Evolutionary conservation across 208 protist species (phyloP), one percentile per base, ranked within the genome.

Genomic region (Acanthamoeba sp.): DNA sequence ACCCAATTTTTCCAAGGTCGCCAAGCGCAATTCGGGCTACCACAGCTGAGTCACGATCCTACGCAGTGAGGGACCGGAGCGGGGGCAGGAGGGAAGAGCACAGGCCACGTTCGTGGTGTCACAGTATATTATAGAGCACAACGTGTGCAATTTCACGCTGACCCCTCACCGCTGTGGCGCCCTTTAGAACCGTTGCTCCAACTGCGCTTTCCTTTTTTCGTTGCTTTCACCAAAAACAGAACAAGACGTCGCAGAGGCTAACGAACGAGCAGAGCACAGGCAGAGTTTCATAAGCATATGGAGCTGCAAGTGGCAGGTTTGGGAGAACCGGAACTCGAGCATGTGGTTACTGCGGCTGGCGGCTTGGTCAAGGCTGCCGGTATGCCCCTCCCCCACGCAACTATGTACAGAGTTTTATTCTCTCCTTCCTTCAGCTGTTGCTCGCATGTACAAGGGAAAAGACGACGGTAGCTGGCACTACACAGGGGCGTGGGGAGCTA

Each of bases 371-470:
- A 69, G n/a, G 62, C 62, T 69, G 66, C 66, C 0, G 66, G 66
- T 76, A 6, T 62, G 27, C 66, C 66, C 32, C 62, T 34, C 36
- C 0, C n/a, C 18, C 0, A 29, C 29, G n/a, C 7, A 69, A 36
- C 62, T 69, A 29, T 27, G 20, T 27, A 27, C 29, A 76, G 0
- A 3, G 32, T 42, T 18, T 38, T 5, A 76, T 24, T 42, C 0
- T 40, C 0, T 40, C 0, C 36, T 87, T 0, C 14, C 7, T 12
- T 5, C 38, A 48, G 78, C 78, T 24, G 78, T 87, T 14, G 78
- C 78, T 0, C 38, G 78, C n/a, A 27, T 87, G 40, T 87, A 87
- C 78, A 87, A 55, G 32, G 78, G 78, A 5, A 57, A 87, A 12
- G 42, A 48, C 14, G 38, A 48, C 22, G 78, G 78, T 9, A n/a